Evolutionary conservation across 2,329 filamentous ascomycete genomes (phyloP), one percentile per base, ranked within the genome.

Genomic region (Fusarium napiforme): DNA sequence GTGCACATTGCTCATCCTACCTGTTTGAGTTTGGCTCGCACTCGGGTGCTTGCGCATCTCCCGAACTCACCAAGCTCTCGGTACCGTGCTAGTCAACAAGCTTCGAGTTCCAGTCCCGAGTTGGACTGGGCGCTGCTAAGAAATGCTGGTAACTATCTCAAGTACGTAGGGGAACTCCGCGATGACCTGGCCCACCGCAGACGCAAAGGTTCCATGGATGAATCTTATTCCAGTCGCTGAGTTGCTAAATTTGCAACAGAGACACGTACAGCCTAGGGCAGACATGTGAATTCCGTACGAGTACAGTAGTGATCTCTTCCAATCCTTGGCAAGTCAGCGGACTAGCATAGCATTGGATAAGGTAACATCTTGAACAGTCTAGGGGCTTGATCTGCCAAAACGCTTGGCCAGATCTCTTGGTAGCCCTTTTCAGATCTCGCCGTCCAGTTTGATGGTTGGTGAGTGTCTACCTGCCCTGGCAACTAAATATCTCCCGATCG

Each of bases 1-100:
- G 56, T 65, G n/a, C 64, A 23, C 39, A 43, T 60, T 56, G 49
- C 43, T 60, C 43, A 49, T 39, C 40, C 49, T 72, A 28, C 69
- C 64, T 39, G 28, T 72, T 68, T 60, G 32, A 69, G 69, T 58
- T 68, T 67, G 57, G 60, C 43, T 58, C 47, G n/a, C 42, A 39
- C 53, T 60, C 39, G 37, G 65, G 46, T 66, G 69, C 69, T 75
- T 74, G 69, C 69, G 39, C 72, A 75, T 73, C 72, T 71, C 72
- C 72, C 72, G 59, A 67, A 49, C 40, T 50, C 50, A 72, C 60
- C 70, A 59, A 66, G 56, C 52, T 47, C 56, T 71, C 59, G 72
- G 68, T 65, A 65, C 42, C 42, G 42, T 28, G 23, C 30, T 36
- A 59, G 32, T 61, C 47, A 47, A 50, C 60, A 45, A 60, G 59